Evolutionary conservation across 192 early-diverging fungal species (phyloP).

Genomic region (Cladochytrium replicatum): DNA sequence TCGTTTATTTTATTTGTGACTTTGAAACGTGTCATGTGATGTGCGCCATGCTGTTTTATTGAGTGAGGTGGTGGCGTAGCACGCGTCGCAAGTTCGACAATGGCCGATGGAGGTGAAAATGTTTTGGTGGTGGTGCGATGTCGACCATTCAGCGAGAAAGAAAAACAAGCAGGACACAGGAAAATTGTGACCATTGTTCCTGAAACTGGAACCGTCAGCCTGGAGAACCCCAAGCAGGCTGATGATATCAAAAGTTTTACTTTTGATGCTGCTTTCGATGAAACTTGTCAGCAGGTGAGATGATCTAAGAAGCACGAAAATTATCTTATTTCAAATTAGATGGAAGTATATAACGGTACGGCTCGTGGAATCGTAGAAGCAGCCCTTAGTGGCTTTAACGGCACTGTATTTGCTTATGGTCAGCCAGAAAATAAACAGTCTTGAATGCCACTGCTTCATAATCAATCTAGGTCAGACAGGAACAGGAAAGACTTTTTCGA

Average conservation of each 20-base stretch:
- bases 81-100: no score
- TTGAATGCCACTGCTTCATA: background rate
- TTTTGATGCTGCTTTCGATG: conserved; percentile 51
- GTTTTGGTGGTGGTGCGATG: conserved; percentile 44
- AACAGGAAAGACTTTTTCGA: conserved; percentile 51
- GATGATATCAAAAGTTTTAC: conserved; percentile 47
- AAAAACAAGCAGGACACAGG: conserved; percentile 37
- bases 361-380: conserved; percentile 48
- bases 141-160: conserved; percentile 48
- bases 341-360: conserved; percentile 49
- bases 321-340: conserved; percentile 10
- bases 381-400: conserved; percentile 50
- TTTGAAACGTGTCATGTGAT: no score
- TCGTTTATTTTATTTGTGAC: no score
- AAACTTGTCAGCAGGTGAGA: conserved; percentile 37
- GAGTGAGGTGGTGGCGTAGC: no score
- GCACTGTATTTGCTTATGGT: conserved; percentile 56
- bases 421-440: conserved; percentile 1
- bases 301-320: background rate
- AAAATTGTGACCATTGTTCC: conserved; percentile 31
- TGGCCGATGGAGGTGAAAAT: conserved; percentile 18
- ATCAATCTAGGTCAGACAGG: conserved; percentile 34
- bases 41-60: no score
- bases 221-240: conserved; percentile 36
- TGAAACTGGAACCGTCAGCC: conserved; percentile 22